Evolutionary conservation across 2,329 filamentous ascomycete genomes (phyloP).

Genomic region (Colletotrichum caudatum): DNA sequence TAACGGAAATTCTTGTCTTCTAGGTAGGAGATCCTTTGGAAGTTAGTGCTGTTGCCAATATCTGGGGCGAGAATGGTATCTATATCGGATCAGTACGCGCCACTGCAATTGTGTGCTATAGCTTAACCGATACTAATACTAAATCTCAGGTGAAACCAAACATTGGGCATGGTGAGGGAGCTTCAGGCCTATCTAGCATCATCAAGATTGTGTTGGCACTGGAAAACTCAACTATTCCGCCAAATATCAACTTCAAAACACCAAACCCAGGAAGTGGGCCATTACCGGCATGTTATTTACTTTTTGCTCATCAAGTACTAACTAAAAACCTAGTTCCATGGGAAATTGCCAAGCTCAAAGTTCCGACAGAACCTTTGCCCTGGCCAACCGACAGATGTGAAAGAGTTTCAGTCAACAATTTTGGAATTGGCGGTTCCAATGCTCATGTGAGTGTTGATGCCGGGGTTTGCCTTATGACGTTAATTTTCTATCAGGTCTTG

Average conservation of each 20-base stretch:
- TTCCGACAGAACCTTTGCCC: conserved; percentile 47
- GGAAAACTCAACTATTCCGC: conserved; percentile 55
- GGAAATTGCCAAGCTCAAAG: conserved; percentile 46
- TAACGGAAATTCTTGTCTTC: neutral
- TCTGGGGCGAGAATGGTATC: conserved; percentile 47
- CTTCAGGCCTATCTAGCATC: conserved; percentile 56
- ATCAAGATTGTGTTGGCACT: conserved; percentile 58
- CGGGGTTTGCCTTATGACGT: neutral
- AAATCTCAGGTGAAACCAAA: conserved; percentile 51
- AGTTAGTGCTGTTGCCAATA: conserved; percentile 48
- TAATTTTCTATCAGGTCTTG: conserved; percentile 12
- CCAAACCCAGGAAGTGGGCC: conserved; percentile 46
- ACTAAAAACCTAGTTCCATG: conserved; percentile 31
- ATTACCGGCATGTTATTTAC: neutral
- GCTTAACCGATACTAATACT: neutral
- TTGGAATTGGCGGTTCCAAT: conserved; percentile 54
- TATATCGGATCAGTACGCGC: conserved; percentile 46
- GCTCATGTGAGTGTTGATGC: conserved; percentile 46
- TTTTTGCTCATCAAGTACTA: conserved; percentile 13
- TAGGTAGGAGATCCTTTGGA: conserved; percentile 63
- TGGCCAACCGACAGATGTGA: conserved; percentile 48
- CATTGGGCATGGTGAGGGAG: conserved; percentile 59
- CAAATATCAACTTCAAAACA: conserved; percentile 52
- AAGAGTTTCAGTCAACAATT: conserved; percentile 48
- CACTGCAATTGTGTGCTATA: rapidly evolving